Conservation (phyloP, 2,329 filamentous ascomycete species). For the Harringtonia lauricola region DNA sequence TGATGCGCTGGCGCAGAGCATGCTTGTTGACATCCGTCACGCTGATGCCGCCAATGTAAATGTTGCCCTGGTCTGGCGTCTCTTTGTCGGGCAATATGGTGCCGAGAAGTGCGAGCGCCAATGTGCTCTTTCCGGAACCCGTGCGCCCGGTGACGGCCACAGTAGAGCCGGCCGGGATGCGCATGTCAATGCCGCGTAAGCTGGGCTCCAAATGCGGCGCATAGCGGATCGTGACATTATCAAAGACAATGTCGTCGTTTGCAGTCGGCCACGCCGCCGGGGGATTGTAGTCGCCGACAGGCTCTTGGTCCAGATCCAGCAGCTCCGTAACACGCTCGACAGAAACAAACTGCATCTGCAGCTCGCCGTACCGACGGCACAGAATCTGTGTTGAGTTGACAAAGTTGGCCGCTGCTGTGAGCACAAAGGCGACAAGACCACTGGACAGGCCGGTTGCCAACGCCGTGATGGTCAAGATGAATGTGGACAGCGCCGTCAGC, state of each 20-base stretch:
- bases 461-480: slow-evolving; percentile 62
- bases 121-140: slow-evolving; percentile 76
- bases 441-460: slow-evolving; percentile 64
- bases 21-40: slow-evolving; percentile 43
- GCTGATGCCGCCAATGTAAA: slow-evolving; percentile 43
- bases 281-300: slow-evolving; percentile 45
- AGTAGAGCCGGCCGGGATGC: slow-evolving; percentile 54
- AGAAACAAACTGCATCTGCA: slow-evolving; percentile 87
- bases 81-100: slow-evolving; percentile 36
- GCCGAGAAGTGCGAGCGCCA: slow-evolving; percentile 47
- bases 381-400: slow-evolving; percentile 61
- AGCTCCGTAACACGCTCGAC: slow-evolving; percentile 81
- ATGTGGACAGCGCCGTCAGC: slow-evolving; percentile 62
- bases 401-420: slow-evolving; percentile 60
- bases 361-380: slow-evolving; percentile 69
- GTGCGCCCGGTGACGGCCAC: slow-evolving; percentile 70
- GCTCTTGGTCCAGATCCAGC: slow-evolving; percentile 66
- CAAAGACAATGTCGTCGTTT: slow-evolving; percentile 62
- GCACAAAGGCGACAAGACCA: slow-evolving; percentile 73
- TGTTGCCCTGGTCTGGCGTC: slow-evolving; percentile 28
- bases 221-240: slow-evolving; percentile 69
- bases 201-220: slow-evolving; percentile 67
- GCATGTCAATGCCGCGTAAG: slow-evolving; percentile 56
- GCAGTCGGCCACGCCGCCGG: slow-evolving; percentile 65
- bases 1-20: slow-evolving; percentile 43